Conservation (phyloP, 2,329 filamentous ascomycete genomes). For the Colletotrichum nymphaeae region DNA sequence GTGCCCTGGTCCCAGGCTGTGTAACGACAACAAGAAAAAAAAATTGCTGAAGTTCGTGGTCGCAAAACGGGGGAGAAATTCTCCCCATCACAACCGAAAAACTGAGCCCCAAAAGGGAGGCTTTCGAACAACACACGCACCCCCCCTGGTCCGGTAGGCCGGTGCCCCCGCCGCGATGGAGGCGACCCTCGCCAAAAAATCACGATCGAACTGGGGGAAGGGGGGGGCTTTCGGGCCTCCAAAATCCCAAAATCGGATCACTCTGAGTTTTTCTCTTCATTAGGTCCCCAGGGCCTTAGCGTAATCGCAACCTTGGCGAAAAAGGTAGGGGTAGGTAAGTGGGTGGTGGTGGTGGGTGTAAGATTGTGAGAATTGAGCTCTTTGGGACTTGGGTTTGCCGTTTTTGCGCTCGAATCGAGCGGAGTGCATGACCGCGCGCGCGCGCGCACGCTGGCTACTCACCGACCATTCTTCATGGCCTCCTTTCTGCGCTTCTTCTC, state of each 20-base stretch:
- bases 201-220: not conserved
- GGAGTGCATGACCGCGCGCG: not conserved
- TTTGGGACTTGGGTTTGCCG: not conserved
- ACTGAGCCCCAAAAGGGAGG: not conserved
- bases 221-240: not conserved
- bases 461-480: slow-evolving; percentile 63
- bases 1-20: not conserved
- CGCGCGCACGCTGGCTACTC: slow-evolving; percentile 34
- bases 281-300: not conserved
- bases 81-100: not conserved
- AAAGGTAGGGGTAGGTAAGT: not conserved
- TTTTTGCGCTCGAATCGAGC: not conserved
- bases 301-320: not conserved
- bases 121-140: not conserved
- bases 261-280: not conserved
- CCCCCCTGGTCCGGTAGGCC: not conserved
- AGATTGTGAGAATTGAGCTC: not conserved
- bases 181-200: not conserved
- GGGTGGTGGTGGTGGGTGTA: not conserved
- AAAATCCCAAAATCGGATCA: not conserved
- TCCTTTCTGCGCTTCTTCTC: slow-evolving; percentile 72
- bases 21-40: not conserved
- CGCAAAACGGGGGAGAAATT: not conserved
- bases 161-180: not conserved
- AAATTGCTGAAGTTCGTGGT: not conserved